Evolutionary conservation across 441 rosid genomes (phyloP).

Genomic region (Bruguiera hainesii): DNA sequence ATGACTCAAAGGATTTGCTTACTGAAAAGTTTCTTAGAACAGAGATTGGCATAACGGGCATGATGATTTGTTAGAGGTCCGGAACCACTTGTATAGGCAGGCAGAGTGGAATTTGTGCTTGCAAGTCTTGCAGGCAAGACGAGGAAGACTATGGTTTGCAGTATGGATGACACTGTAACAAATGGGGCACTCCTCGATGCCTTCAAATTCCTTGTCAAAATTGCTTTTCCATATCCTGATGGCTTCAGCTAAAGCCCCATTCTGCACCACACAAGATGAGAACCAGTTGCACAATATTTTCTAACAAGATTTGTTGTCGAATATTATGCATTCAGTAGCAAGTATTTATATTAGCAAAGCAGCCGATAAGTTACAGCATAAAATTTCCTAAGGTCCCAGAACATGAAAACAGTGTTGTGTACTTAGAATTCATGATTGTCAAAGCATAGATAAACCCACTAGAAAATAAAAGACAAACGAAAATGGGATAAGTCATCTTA

Average conservation of each 20-base stretch:
- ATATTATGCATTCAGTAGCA: no score
- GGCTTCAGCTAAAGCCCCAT: conserved; percentile 96
- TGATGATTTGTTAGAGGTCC: conserved; percentile 81
- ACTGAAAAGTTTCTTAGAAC: conserved; percentile 31
- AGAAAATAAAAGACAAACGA: no score
- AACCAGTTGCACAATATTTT: conserved; percentile 5
- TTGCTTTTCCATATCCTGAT: conserved; percentile 87
- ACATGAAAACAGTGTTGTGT: no score
- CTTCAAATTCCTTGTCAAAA: conserved; percentile 95
- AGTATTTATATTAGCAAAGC: no score
- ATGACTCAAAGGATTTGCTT: not conserved
- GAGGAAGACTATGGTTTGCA: conserved; percentile 83
- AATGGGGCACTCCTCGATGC: conserved; percentile 97
- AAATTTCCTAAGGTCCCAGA: no score
- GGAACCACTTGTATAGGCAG: conserved; percentile 95
- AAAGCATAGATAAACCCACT: no score
- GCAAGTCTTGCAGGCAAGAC: conserved; percentile 92
- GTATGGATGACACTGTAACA: conserved; percentile 98
- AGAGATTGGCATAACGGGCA: conserved; percentile 98
- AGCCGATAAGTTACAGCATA: no score
- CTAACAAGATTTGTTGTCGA: not conserved
- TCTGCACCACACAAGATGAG: conserved; percentile 46
- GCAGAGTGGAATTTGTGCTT: conserved; percentile 93
- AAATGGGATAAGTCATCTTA: no score
- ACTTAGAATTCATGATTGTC: no score